Evolutionary conservation across 116 monocot species (phyloP), one percentile per base, ranked within the genome.

Genomic region (Trichopus zeylanicus): DNA sequence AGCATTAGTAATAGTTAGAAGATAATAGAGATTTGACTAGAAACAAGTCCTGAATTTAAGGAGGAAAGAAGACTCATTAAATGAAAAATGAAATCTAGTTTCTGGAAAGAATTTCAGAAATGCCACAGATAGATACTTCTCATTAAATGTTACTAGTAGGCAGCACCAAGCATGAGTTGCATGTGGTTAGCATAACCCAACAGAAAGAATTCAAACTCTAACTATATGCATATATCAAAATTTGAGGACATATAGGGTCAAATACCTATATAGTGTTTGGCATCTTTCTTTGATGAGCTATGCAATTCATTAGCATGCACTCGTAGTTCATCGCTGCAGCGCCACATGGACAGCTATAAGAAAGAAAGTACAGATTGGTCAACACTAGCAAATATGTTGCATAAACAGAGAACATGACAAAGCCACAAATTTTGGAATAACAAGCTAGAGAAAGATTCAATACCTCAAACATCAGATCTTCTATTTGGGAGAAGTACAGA

Each of bases 401-500:
- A 21, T 26, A 6, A 56, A 31, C 2, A 9, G 29, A 25, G 46
- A 42, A n/a, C n/a, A 22, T 38, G 5, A 19, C 1, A 9, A 6
- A 59, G 13, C 22, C 26, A 59, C 3, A 49, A 49, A 22, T 0
- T 24, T 49, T 49, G 6, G 49, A 16, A 21, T 19, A 24, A 21
- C 0, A 22, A 25, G 18, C 33, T 11, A 35, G 31, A 42, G n/a
- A 35, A 49, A 20, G 15, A 18, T 15, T 64, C 35, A 23, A 28
- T 76, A 97, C 97, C 97, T 97, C 97, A 75, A 97, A 97, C 97
- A 97, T n/a, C n/a, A 97, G 71, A 73, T 97, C 97, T 56, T 91
- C 97, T 31, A 97, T 97, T 60, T 91, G 91, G 32, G 97, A 81
- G 63, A 76, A 91, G 73, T 91, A 97, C 64, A 91, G 70, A 47